Evolutionary conservation across 768 basidiomycete species (phyloP).

Genomic region (Xerocomus potaroensis): DNA sequence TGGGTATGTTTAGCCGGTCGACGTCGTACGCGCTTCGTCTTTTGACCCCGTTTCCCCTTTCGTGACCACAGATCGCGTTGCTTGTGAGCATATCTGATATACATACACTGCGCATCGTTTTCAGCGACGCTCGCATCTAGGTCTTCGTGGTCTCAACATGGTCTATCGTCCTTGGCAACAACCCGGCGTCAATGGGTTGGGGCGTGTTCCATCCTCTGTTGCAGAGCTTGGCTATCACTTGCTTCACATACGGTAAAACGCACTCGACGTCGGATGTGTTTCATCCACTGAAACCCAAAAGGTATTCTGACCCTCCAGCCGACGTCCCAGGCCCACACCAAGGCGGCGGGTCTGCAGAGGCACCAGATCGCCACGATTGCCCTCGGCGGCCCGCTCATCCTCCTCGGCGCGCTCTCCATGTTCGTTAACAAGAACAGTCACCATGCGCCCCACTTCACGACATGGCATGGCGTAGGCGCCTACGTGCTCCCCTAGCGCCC

Average conservation of each 20-base stretch:
- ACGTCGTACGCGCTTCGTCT: too few relatives aligned
- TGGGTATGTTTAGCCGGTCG: constrained; percentile 35
- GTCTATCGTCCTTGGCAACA: constrained; percentile 40
- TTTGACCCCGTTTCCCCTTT: neutral
- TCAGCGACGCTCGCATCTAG: too few relatives aligned
- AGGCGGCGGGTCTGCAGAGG: constrained; percentile 60
- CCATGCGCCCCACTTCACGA: constrained; percentile 53
- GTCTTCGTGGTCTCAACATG: constrained; percentile 41
- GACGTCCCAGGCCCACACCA: constrained; percentile 60
- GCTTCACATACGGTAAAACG: constrained; percentile 57
- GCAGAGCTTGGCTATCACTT: constrained; percentile 51
- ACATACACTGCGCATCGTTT: neutral
- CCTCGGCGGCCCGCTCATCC: constrained; percentile 52
- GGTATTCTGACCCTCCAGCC: constrained; percentile 76
- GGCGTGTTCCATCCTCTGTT: constrained; percentile 65
- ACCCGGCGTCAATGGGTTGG: constrained; percentile 48
- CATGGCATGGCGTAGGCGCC: constrained; percentile 68
- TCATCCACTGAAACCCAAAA: constrained; percentile 20
- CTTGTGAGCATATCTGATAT: constrained; percentile 9
- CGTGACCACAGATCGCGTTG: constrained; percentile 10
- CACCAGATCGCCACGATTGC: constrained; percentile 64
- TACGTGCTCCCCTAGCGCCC: neutral
- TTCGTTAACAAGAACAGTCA: constrained; percentile 55
- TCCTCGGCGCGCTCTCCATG: constrained; percentile 59
- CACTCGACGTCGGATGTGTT: too few relatives aligned